These are phyloP conservation scores for Rhizopogon vinicolor DNA, from an alignment of 768 basidiomycete species.

Conservation along the genomic window DNA sequence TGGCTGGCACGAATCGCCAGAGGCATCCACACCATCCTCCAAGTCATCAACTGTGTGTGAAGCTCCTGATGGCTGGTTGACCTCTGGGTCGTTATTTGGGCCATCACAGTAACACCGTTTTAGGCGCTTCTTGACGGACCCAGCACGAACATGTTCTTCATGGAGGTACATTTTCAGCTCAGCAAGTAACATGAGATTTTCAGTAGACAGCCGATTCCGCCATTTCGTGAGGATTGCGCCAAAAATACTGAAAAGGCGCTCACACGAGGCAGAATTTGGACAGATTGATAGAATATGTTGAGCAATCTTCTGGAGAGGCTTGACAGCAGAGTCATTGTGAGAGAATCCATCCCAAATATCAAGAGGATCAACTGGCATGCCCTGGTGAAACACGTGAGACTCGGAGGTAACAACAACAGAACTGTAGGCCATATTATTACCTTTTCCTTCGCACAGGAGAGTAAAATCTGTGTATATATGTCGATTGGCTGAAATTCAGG, in stretches of 20 bases:
- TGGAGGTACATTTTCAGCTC: constrained; percentile 27
- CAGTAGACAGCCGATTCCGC: constrained; percentile 15
- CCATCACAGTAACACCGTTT: constrained; percentile 1
- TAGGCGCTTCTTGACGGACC: constrained; percentile 3
- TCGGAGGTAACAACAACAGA: neutral
- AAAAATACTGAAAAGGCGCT: constrained; percentile 26
- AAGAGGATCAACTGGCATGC: neutral
- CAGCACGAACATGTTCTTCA: constrained; percentile 15
- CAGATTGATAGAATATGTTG: constrained; percentile 16
- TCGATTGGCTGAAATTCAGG: too few relatives aligned
- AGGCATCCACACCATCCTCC: neutral
- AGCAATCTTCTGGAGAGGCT: constrained; percentile 10
- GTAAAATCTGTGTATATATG: too few relatives aligned
- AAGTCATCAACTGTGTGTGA: too few relatives aligned
- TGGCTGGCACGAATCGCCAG: neutral
- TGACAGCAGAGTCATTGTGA: neutral
- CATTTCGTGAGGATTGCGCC: constrained; percentile 26
- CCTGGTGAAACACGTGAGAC: neutral
- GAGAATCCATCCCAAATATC: neutral
- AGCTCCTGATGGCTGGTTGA: neutral
- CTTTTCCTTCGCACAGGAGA: neutral
- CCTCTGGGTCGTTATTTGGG: neutral
- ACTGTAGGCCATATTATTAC: too few relatives aligned
- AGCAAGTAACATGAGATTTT: constrained; percentile 15
- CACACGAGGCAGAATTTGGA: constrained; percentile 28